Evolutionary conservation across 257 asterid species (phyloP).

Genomic region (Ligustrum vulgare): DNA sequence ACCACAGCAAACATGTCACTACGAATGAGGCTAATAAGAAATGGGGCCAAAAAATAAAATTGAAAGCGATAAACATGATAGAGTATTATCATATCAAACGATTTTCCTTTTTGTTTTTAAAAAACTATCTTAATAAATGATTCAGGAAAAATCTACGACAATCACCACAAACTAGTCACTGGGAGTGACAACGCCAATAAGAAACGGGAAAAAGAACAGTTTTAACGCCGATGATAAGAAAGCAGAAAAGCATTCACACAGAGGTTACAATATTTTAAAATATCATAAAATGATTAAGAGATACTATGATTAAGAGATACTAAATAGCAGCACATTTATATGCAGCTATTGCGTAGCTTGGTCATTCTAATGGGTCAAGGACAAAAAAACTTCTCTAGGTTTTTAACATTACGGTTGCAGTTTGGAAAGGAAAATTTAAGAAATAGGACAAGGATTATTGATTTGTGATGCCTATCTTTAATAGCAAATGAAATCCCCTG

Average conservation of each 20-base stretch:
- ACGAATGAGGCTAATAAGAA: slow-evolving; percentile 23
- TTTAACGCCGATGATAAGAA: not conserved
- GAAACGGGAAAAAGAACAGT: not conserved
- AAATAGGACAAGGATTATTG: not conserved
- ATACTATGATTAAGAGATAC: not conserved
- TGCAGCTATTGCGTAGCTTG: not conserved
- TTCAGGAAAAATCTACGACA: not conserved
- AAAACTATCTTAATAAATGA: not conserved
- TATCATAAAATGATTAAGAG: not conserved
- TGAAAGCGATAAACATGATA: not conserved
- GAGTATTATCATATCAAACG: not conserved
- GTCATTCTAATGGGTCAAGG: not conserved
- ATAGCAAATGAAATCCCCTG: not conserved
- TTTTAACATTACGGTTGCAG: not conserved
- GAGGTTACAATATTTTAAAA: not conserved
- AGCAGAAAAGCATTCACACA: not conserved
- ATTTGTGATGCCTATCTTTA: slow-evolving; percentile 8
- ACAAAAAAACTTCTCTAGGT: not conserved
- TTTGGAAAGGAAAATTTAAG: not conserved
- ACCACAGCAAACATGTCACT: slow-evolving; percentile 18
- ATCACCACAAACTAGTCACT: not conserved
- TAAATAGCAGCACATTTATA: not conserved
- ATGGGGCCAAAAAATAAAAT: not conserved
- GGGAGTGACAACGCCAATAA: not conserved
- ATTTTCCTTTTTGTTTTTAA: not conserved